Evolutionary conservation across 2,329 filamentous ascomycete species (phyloP).

Genomic region (Acrodontium crateriforme): DNA sequence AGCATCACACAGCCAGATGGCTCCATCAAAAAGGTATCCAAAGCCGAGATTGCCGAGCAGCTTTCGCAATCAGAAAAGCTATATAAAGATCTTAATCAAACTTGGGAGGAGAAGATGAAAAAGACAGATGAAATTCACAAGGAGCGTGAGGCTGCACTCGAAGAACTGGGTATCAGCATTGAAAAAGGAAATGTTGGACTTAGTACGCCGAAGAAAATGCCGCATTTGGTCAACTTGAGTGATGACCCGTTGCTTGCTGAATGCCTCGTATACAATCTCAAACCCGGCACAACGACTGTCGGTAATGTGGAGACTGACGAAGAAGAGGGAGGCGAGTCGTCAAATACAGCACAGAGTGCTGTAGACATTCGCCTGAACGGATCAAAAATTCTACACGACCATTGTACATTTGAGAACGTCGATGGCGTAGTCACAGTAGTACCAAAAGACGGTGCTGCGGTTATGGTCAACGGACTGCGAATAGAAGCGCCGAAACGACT

Average conservation of each 20-base stretch:
- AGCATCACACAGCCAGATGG: slow-evolving; percentile 82
- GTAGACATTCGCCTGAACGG: slow-evolving; percentile 90
- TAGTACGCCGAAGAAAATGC: slow-evolving; percentile 97
- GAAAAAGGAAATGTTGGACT: slow-evolving; percentile 95
- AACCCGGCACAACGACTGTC: slow-evolving; percentile 85
- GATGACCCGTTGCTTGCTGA: slow-evolving; percentile 71
- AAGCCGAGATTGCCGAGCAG: slow-evolving; percentile 95
- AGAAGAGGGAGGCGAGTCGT: slow-evolving; percentile 6
- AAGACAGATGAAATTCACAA: slow-evolving; percentile 98
- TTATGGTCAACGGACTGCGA: slow-evolving; percentile 94
- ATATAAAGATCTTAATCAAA: slow-evolving; percentile 90
- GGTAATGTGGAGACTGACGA: slow-evolving; percentile 82
- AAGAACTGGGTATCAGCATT: slow-evolving; percentile 96
- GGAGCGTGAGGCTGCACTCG: slow-evolving; percentile 83
- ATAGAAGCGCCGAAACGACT: slow-evolving; percentile 75
- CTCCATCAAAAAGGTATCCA: slow-evolving; percentile 84
- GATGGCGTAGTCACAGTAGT: slow-evolving; percentile 89
- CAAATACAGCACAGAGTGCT: slow-evolving; percentile 24
- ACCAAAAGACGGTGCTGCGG: slow-evolving; percentile 78
- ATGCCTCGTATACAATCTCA: slow-evolving; percentile 95
- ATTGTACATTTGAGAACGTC: slow-evolving; percentile 86
- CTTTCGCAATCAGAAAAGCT: slow-evolving; percentile 93
- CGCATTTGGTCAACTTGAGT: slow-evolving; percentile 92
- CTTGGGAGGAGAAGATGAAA: slow-evolving; percentile 90
- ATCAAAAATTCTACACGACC: slow-evolving; percentile 78